These are phyloP conservation scores for Epichloe sibirici DNA, from an alignment of 2,329 filamentous ascomycete species.

Conservation along the genomic window DNA sequence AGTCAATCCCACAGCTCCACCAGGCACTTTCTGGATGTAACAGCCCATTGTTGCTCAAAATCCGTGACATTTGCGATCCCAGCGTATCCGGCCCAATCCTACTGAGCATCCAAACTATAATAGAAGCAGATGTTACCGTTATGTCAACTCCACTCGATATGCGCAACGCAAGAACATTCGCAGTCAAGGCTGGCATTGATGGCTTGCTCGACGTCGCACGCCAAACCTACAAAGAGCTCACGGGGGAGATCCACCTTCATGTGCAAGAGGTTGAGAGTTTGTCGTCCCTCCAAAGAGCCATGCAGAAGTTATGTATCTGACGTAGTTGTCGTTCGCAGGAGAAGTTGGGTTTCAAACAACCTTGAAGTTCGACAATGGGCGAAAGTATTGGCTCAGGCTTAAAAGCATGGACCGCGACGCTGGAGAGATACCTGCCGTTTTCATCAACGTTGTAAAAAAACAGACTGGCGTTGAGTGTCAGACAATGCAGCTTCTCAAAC, in stretches of 20 bases:
- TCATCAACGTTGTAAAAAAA: conserved; percentile 66
- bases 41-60: conserved; percentile 51
- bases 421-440: conserved; percentile 45
- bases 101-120: conserved; percentile 51
- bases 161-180: conserved; percentile 81
- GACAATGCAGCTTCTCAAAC: conserved; percentile 71
- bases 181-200: conserved; percentile 74
- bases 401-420: conserved; percentile 49
- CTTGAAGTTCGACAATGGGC: conserved; percentile 62
- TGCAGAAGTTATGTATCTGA: not conserved
- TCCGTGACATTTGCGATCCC: conserved; percentile 57
- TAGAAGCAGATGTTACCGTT: conserved; percentile 74
- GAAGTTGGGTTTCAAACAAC: conserved; percentile 47
- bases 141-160: conserved; percentile 71
- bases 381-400: conserved; percentile 70
- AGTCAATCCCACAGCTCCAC: conserved; percentile 53
- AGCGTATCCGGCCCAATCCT: conserved; percentile 49
- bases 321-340: conserved; percentile 22
- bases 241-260: conserved; percentile 62
- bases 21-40: conserved; percentile 53
- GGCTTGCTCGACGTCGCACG: conserved; percentile 80
- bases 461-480: conserved; percentile 77
- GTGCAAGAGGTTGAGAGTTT: conserved; percentile 54
- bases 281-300: conserved; percentile 6
- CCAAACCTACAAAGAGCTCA: conserved; percentile 81